Base-by-base conservation (phyloP, 2,329 filamentous ascomycete species). In the Daldinia sp. region DNA sequence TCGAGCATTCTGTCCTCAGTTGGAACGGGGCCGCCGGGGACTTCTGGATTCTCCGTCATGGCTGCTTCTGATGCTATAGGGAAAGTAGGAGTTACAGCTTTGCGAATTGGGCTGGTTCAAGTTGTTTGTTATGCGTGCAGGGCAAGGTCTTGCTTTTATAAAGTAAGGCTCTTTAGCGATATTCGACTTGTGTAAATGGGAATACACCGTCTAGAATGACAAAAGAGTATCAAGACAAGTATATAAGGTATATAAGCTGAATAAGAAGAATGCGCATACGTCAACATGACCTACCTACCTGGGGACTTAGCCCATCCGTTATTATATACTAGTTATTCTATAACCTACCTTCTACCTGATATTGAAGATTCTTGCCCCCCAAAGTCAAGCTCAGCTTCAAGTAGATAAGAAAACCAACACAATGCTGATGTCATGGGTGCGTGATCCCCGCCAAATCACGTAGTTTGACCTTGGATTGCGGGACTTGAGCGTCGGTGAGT, bases 1-100 rank as follows among this genome's bases (percentile, higher is more conserved):
- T 89, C 85, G 7, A 91, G 81, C 5, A 84, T 71, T 45, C 81
- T 82, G 75, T 88, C 88, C 70, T 83, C 85, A 2, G 77, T 74
- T 2, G 84, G 83, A 34, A 85, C 78, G 1, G 81, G 79, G 30
- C 81, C 77, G 21, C 87, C 87, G 5, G 78, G 75, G 17, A 79
- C 74, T 11, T 78, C 60, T 17, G 56, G 55, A 41, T 66, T 43
- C 43, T 66, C 39, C 17, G 61, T 43, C 56, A 64, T 69, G 41
- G 30, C 11, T 11, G 39, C 59, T 13, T 47, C 34, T 39, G 8
- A 6, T 11, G 6, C 17, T 59, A 13, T 25, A 15, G 2, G 10
- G 27, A 27, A 29, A 30, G 13, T 37, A 29, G 35, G 15, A 9
- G 7, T 30, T 27, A 5, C 19, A 17, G 7, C 15, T n/a, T 35